A percentile compares a stretch with the other conserved stretches of the same genome.
phyloP scores from a whole-genome alignment of 2,329 filamentous ascomycete genomes.

The Aspergillus luchuensis region DNA sequence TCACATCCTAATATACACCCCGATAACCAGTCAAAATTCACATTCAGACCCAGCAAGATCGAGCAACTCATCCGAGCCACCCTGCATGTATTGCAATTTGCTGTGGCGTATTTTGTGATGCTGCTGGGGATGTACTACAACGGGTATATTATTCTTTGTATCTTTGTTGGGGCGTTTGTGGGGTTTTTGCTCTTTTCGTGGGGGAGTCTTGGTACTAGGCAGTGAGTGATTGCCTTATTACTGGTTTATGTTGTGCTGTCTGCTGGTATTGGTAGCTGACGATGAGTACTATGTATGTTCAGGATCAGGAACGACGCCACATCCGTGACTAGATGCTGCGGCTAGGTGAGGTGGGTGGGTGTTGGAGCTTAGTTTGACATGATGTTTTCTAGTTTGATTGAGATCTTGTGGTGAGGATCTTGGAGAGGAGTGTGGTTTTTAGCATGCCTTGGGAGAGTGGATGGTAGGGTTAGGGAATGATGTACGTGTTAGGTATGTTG shows the following conservation, averaged over 20 bases:
- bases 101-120: slow-evolving; percentile 79
- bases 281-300: neutral
- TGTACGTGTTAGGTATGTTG: too few species aligned
- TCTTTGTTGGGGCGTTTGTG: slow-evolving; percentile 73
- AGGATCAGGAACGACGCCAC: slow-evolving; percentile 24
- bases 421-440: too few species aligned
- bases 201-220: slow-evolving; percentile 41
- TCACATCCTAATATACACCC: too few species aligned
- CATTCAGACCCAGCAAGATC: slow-evolving; percentile 56
- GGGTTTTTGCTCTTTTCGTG: slow-evolving; percentile 75
- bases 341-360: slow-evolving; percentile 7
- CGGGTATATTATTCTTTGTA: slow-evolving; percentile 77
- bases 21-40: slow-evolving; percentile 33
- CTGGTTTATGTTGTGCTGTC: too few species aligned
- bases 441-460: too few species aligned
- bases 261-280: too few species aligned
- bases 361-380: neutral
- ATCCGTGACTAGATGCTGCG: slow-evolving; percentile 29
- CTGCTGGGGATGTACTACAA: slow-evolving; percentile 66
- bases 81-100: slow-evolving; percentile 71
- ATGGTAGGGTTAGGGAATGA: too few species aligned
- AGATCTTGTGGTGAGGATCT: too few species aligned
- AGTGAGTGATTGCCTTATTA: slow-evolving; percentile 12
- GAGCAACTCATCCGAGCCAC: slow-evolving; percentile 69
- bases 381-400: accelerated